Conservation (phyloP, 2,329 filamentous ascomycete species). For the Ophiostoma pallidulum region DNA sequence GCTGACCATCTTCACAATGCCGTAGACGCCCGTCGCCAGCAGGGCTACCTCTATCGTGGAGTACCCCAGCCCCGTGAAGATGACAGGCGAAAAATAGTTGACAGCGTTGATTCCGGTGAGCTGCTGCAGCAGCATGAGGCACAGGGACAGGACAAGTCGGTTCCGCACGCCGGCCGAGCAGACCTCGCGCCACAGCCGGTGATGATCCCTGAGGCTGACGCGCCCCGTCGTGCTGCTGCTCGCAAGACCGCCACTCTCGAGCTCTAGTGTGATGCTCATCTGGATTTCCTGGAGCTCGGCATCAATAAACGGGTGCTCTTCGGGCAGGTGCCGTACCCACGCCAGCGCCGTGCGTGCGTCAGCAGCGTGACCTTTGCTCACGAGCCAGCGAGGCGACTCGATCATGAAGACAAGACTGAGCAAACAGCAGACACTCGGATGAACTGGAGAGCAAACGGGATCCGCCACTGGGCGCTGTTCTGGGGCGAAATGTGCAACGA, state of each 20-base stretch:
- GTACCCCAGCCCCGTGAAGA: slow-evolving; percentile 56
- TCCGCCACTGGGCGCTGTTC: slow-evolving; percentile 31
- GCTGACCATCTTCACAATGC: slow-evolving; percentile 15
- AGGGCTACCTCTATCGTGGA: slow-evolving; percentile 46
- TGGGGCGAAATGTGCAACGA: slow-evolving; percentile 30
- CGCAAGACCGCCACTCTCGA: slow-evolving; percentile 7
- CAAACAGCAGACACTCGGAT: slow-evolving; percentile 36
- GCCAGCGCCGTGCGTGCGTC: slow-evolving; percentile 31
- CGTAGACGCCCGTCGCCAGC: slow-evolving; percentile 49
- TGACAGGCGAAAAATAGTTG: slow-evolving; percentile 54
- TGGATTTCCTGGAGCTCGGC: slow-evolving; percentile 40
- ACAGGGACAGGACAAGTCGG: slow-evolving; percentile 3
- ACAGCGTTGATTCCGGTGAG: slow-evolving; percentile 67
- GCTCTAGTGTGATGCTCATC: slow-evolving; percentile 6
- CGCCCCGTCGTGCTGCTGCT: too few relatives aligned
- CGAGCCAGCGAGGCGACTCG: slow-evolving; percentile 33
- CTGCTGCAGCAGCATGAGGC: slow-evolving; percentile 37
- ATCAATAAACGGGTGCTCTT: slow-evolving; percentile 23
- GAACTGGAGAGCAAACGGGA: slow-evolving; percentile 39
- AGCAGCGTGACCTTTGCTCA: slow-evolving; percentile 31
- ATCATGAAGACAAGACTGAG: slow-evolving; percentile 34
- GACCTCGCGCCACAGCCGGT: slow-evolving; percentile 21
- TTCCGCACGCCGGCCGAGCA: neutral
- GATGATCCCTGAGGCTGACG: slow-evolving; percentile 5
- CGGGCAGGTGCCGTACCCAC: slow-evolving; percentile 27